Evolutionary conservation across 805 yeast species (phyloP).

Genomic region (Yarrowia divulgata): DNA sequence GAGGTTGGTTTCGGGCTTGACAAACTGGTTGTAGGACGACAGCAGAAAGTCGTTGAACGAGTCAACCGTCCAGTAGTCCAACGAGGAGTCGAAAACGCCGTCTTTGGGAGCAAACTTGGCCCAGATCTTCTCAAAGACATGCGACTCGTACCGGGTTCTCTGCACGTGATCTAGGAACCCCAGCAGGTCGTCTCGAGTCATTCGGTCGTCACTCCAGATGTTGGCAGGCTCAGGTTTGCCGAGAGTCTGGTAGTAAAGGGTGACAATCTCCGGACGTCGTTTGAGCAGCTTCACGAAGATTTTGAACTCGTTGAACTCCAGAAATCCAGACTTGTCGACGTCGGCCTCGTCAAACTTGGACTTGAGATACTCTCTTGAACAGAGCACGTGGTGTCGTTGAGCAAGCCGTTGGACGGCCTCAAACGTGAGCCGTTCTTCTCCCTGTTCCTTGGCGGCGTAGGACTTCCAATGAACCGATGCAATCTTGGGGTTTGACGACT

Average conservation of each 20-base stretch:
- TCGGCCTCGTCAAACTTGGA: conserved; percentile 64
- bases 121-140: conserved; percentile 52
- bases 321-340: conserved; percentile 55
- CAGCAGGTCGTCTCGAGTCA: conserved; percentile 49
- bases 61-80: conserved; percentile 44
- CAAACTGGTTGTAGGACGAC: conserved; percentile 45
- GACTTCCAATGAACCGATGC: conserved; percentile 71
- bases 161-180: conserved; percentile 61
- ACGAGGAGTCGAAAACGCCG: conserved; percentile 36
- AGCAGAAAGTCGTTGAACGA: conserved; percentile 53
- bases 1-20: conserved; percentile 52
- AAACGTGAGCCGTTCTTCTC: conserved; percentile 55
- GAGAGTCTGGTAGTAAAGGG: conserved; percentile 55
- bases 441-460: conserved; percentile 50
- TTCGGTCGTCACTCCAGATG: conserved; percentile 21
- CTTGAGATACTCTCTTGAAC: conserved; percentile 61
- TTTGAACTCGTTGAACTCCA: conserved; percentile 78
- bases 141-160: conserved; percentile 52
- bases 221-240: conserved; percentile 42
- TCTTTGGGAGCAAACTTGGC: conserved; percentile 49
- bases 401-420: conserved; percentile 73
- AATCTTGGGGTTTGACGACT: conserved; percentile 68
- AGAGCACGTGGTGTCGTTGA: conserved; percentile 72
- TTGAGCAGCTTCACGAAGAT: conserved; percentile 73
- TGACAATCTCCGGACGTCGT: conserved; percentile 64